phyloP scores from a whole-genome alignment of 257 asterid species.

The Anisodus tanguticus region DNA sequence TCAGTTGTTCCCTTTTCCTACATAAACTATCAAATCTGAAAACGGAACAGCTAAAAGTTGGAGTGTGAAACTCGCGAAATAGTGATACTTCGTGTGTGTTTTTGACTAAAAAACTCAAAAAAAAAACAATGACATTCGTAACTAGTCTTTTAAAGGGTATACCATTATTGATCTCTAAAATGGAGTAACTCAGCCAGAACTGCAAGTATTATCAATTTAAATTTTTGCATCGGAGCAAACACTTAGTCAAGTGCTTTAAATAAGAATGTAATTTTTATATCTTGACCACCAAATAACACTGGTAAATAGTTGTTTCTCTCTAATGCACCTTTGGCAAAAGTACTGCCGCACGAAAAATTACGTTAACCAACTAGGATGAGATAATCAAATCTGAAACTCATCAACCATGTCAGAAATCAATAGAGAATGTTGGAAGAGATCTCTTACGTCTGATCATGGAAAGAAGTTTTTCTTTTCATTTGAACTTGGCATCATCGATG shows the following conservation, averaged over 20 bases:
- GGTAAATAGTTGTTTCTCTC: not conserved
- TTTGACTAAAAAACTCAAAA: not conserved
- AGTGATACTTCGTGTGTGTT: too few relatives aligned
- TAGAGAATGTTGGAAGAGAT: conserved; percentile 5
- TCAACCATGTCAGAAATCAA: not conserved
- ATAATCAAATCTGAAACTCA: conserved; percentile 20
- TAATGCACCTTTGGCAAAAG: not conserved
- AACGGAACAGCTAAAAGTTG: too few relatives aligned
- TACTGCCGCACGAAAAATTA: not conserved
- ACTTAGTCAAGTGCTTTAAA: not conserved
- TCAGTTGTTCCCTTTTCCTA: too few relatives aligned
- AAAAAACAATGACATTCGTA: not conserved
- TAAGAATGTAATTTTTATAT: not conserved
- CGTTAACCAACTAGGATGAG: not conserved
- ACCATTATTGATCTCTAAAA: not conserved
- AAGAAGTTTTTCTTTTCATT: conserved; percentile 13
- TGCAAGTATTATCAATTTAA: not conserved
- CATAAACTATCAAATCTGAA: too few relatives aligned
- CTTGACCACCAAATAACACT: not conserved
- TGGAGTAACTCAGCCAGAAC: too few relatives aligned
- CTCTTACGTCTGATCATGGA: not conserved
- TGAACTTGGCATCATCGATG: not conserved
- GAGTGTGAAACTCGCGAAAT: too few relatives aligned
- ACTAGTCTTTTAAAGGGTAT: not conserved
- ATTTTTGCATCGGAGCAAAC: not conserved